Base-by-base conservation (phyloP, 2,329 filamentous ascomycete genomes). In the Huntiella abstrusa region DNA sequence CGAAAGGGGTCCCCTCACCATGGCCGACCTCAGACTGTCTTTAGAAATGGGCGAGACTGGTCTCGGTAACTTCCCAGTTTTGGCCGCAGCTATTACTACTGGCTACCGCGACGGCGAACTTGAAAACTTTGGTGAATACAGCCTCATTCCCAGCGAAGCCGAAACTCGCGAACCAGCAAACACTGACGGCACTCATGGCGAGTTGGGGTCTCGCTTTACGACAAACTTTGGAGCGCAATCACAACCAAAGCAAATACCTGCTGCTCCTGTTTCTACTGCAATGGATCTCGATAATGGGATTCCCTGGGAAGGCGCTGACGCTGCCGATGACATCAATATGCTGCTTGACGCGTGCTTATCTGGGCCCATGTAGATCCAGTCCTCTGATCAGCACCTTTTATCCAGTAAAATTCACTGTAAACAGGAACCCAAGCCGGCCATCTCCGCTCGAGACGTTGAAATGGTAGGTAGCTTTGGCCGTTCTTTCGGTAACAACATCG, bases 11-110 rank as follows among this genome's bases (percentile, higher is more conserved):
- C 75, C 83, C 1, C 62, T 95, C 1, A 77, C 77, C 11, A 80
- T 88, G 63, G 75, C 78, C 13, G 88, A 95, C 58, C 61, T 95
- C 41, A 72, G 81, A 34, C 65, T 94, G 3, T 77, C 83, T 1
- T 60, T 93, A 12, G 75, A 82, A 49, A 70, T 94, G 52, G 77
- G 80, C 10, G 83, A 91, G 46, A 75, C 73, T 19, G 79, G 83
- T 49, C 69, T 93, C 52, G 76, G 77, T 7, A 77, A 83, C 50
- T 87, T 91, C 63, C 84, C 83, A 0, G 68, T 84, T 17, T 66
- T 93, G 34, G 71, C 76, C 22, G 77, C 81, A 37, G 70, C 76
- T 46, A 75, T 94, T 40, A 65, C 79, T 55, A 73, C 77, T 51
- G 71, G 72, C 4, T 86, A 83, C 55, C 69, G 81, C 32, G 84